Conservation (phyloP, 2,329 filamentous ascomycete species). For the Sclerotinia subarctica region DNA sequence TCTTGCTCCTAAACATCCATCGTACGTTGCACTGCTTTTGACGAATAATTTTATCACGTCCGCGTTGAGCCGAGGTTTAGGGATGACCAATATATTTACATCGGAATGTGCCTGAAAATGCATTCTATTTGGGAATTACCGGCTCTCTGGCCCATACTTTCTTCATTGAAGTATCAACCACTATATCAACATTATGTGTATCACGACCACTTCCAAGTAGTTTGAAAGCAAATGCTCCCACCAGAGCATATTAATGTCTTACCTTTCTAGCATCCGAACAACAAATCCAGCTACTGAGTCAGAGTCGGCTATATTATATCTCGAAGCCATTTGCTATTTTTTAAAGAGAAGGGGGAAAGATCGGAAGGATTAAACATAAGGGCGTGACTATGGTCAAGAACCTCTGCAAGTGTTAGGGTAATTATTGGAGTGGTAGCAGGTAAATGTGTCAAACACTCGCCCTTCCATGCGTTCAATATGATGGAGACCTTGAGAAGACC, state of each 20-base stretch:
- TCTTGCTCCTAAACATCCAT: constrained; percentile 7
- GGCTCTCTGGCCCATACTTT: constrained; percentile 9
- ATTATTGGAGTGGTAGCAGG: not conserved
- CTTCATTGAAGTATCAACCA: constrained; percentile 10
- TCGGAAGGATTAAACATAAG: not conserved
- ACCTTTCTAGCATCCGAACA: not conserved
- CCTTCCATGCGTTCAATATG: not conserved
- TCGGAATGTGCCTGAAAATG: not conserved
- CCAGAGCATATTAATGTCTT: constrained; percentile 10
- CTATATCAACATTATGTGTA: constrained; percentile 17
- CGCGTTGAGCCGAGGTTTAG: constrained; percentile 1
- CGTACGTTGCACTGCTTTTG: not conserved
- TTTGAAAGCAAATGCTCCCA: constrained; percentile 15
- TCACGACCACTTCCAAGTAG: not conserved
- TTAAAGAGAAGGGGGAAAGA: not conserved
- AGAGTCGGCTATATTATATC: constrained; percentile 9
- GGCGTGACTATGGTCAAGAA: not conserved
- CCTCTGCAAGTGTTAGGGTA: not conserved
- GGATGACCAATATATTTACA: constrained; percentile 12
- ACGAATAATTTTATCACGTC: constrained; percentile 18
- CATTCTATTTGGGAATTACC: not conserved
- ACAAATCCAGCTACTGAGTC: constrained; percentile 13
- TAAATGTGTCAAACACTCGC: constrained; percentile 7
- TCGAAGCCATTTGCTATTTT: constrained; percentile 6
- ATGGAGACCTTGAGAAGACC: not conserved